Conservation (phyloP, 371 early-diverging fungal species). For the Conidiobolus incongruus region DNA sequence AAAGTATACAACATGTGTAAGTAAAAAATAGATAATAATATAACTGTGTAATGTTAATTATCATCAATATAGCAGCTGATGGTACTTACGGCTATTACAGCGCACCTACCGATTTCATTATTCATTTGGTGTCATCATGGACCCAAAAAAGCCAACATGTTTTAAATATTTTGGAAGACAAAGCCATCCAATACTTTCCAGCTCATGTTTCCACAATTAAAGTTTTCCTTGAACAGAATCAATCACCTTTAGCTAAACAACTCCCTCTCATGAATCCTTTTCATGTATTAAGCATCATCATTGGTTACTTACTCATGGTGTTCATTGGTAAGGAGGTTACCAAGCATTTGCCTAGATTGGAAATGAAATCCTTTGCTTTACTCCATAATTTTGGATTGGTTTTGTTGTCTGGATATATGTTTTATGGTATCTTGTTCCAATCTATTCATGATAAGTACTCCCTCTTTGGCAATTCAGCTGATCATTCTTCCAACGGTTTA, state of each 20-base stretch:
- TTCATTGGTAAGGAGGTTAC: constrained; percentile 20
- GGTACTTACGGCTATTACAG: too few species aligned
- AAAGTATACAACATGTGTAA: too few species aligned
- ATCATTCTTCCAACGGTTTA: constrained; percentile 11
- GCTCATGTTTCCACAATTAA: constrained; percentile 2
- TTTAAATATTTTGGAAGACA: not conserved
- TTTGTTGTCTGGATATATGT: constrained; percentile 24
- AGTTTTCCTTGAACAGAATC: constrained; percentile 9
- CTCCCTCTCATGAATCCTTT: constrained; percentile 34
- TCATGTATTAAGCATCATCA: constrained; percentile 18
- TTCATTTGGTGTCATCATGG: not conserved
- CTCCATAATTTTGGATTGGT: constrained; percentile 23
- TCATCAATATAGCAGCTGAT: too few species aligned
- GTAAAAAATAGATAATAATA: too few species aligned
- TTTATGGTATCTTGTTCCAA: constrained; percentile 15
- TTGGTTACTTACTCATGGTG: constrained; percentile 16
- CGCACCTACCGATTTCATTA: not conserved
- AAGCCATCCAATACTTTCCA: not conserved
- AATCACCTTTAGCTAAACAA: constrained; percentile 13
- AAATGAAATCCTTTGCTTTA: constrained; percentile 16
- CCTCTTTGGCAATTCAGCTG: constrained; percentile 18
- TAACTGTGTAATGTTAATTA: too few species aligned
- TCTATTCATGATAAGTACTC: constrained; percentile 17
- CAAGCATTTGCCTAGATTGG: constrained; percentile 12
- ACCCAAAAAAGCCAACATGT: not conserved